Evolutionary conservation across 129 eudicot species (phyloP).

Genomic region (Escallonia herrerae): DNA sequence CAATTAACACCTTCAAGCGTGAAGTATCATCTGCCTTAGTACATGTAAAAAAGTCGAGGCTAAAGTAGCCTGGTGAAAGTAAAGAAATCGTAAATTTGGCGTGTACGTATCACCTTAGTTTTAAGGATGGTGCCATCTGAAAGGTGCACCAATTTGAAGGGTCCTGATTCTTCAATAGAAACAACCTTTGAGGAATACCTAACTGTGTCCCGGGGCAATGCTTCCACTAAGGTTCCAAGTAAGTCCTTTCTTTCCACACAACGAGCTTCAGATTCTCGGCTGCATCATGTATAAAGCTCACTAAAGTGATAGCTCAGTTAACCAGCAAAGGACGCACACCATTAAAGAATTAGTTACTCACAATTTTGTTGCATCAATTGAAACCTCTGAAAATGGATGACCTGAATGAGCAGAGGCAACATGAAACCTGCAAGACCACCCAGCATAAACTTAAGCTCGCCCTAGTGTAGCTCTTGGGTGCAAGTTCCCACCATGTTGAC

Average conservation of each 20-base stretch:
- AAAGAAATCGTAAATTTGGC: too few species aligned
- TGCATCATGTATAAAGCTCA: constrained; percentile 14
- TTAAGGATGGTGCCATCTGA: constrained; percentile 53
- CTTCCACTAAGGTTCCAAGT: constrained; percentile 47
- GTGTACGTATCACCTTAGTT: constrained; percentile 38
- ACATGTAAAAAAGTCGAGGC: not conserved
- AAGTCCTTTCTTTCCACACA: constrained; percentile 64
- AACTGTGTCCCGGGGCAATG: constrained; percentile 53
- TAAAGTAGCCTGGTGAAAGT: too few species aligned
- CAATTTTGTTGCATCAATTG: constrained; percentile 28
- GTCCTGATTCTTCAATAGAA: constrained; percentile 51
- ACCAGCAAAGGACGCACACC: too few species aligned
- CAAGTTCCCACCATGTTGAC: too few species aligned
- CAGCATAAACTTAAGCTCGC: constrained; percentile 1
- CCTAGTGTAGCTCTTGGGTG: not conserved
- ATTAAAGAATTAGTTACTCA: constrained; percentile 15
- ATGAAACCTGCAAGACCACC: constrained; percentile 25
- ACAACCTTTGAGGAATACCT: constrained; percentile 72
- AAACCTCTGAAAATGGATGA: constrained; percentile 22
- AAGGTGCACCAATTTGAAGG: constrained; percentile 56
- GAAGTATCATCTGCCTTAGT: not conserved
- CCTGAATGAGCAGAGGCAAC: constrained; percentile 33
- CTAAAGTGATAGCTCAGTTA: not conserved
- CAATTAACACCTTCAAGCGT: constrained; percentile 53
- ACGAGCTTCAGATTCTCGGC: constrained; percentile 53